Evolutionary conservation across 345 rosid species (phyloP).

Genomic region (Erodium maritimum): DNA sequence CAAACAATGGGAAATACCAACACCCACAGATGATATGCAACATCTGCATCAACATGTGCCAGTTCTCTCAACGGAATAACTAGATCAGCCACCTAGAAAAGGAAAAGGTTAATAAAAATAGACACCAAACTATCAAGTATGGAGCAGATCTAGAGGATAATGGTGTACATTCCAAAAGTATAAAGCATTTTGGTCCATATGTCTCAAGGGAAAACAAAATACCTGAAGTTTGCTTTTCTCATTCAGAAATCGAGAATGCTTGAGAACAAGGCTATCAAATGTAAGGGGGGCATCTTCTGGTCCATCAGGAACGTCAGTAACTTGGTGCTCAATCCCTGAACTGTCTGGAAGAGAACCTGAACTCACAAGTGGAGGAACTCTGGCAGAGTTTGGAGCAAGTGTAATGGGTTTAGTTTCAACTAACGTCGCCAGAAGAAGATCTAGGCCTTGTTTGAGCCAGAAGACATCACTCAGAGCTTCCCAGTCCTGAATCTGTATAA

Average conservation of each 20-base stretch:
- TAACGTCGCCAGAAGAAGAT: conserved; percentile 83
- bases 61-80: conserved; percentile 84
- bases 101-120: conserved; percentile 1
- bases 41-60: conserved; percentile 90
- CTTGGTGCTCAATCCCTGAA: conserved; percentile 46
- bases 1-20: conserved; percentile 96
- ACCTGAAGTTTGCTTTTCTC: conserved; percentile 90
- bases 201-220: conserved; percentile 2
- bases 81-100: conserved; percentile 73
- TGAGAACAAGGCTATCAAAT: conserved; percentile 66
- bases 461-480: conserved; percentile 97
- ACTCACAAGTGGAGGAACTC: conserved; percentile 53
- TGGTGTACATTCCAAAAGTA: not conserved
- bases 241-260: conserved; percentile 81
- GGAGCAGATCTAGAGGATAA: not conserved
- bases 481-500: conserved; percentile 91
- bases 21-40: conserved; percentile 97
- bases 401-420: conserved; percentile 84
- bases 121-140: not conserved
- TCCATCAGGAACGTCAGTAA: conserved; percentile 49
- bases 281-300: conserved; percentile 63
- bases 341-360: conserved; percentile 47
- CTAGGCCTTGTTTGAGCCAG: conserved; percentile 99
- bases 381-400: conserved; percentile 93
- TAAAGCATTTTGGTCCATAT: conserved; percentile 6